phyloP scores from a whole-genome alignment of 1,284 basidiomycete genomes.

The Marasmius fiardii region DNA sequence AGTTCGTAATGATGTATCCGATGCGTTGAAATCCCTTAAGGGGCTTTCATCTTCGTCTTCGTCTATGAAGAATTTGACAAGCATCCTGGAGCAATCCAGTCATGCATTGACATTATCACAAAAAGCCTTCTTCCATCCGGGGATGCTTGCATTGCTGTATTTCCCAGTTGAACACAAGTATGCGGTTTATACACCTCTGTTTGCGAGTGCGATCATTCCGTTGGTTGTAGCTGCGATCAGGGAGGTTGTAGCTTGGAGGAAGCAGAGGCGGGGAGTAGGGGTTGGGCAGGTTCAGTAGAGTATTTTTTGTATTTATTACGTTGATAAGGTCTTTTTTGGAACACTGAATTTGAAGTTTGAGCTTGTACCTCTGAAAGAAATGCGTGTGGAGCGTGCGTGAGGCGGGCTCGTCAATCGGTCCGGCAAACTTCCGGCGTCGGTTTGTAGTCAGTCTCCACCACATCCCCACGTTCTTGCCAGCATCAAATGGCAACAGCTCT shows the following conservation, averaged over 20 bases:
- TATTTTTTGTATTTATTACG: neutral
- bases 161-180: slow-evolving; percentile 97
- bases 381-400: too few species aligned
- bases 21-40: slow-evolving; percentile 68
- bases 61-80: slow-evolving; percentile 24
- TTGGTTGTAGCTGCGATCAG: slow-evolving; percentile 71
- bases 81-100: slow-evolving; percentile 59
- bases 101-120: slow-evolving; percentile 74
- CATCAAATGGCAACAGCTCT: neutral
- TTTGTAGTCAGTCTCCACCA: too few species aligned
- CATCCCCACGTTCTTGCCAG: too few species aligned
- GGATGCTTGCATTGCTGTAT: slow-evolving; percentile 94
- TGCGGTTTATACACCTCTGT: slow-evolving; percentile 90
- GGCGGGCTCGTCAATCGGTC: too few species aligned
- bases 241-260: slow-evolving; percentile 62
- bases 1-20: slow-evolving; percentile 71
- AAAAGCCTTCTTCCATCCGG: slow-evolving; percentile 94
- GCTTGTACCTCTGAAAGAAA: too few species aligned
- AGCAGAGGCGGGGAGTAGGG: slow-evolving; percentile 22
- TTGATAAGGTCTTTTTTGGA: neutral
- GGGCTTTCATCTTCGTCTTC: slow-evolving; percentile 18
- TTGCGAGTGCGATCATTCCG: slow-evolving; percentile 85
- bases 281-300: neutral
- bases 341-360: too few species aligned
- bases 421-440: too few species aligned